Evolutionary conservation across 2,329 filamentous ascomycete genomes (phyloP), one percentile per base, ranked within the genome.

Genomic region (Colletotrichum abscissum): DNA sequence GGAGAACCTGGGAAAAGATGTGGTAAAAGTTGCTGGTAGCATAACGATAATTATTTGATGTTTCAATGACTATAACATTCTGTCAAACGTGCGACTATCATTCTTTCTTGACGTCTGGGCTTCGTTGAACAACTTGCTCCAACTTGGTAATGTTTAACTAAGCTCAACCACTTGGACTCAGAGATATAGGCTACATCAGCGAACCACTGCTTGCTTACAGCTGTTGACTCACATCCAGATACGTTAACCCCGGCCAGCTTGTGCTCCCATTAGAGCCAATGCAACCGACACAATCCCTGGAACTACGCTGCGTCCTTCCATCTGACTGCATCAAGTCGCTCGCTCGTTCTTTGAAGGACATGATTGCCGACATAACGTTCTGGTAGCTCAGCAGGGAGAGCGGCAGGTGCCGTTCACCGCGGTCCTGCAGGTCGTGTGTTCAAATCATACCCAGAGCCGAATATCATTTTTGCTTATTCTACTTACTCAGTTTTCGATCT

Each of bases 1-100:
- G 76, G 60, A 80, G 84, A 4, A 79, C 75, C 49, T 85, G 84
- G 84, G 81, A 83, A 75, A 80, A 76, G 69, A 72, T 85, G 62
- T 85, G 84, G 84, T 84, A 81, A 71, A 56, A 14, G 12, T 52
- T n/a, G 14, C 16, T 7, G 11, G n/a, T 22, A 28, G 26, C 19
- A 35, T 67, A 49, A 30, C 35, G 42, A 60, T 67, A 26, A n/a
- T 24, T 35, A 19, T n/a, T 19, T 35, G n/a, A 16, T 72, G 65
- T 68, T 68, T 19, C 28, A 64, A 64, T 55, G 49, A 55, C 49
- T 11, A 33, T 5, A 52, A 49, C 1, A 5, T 16, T 11, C 8
- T 52, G 60, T 52, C 26, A 63, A 63, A 6, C 4, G 22, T 38
- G 14, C 16, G 19, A 2, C 26, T 30, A 4, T 11, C 3, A 1